Evolutionary conservation across 2,329 filamentous ascomycete species (phyloP), one percentile per base, ranked within the genome.

Genomic region (Sclerotiophoma versabilis): DNA sequence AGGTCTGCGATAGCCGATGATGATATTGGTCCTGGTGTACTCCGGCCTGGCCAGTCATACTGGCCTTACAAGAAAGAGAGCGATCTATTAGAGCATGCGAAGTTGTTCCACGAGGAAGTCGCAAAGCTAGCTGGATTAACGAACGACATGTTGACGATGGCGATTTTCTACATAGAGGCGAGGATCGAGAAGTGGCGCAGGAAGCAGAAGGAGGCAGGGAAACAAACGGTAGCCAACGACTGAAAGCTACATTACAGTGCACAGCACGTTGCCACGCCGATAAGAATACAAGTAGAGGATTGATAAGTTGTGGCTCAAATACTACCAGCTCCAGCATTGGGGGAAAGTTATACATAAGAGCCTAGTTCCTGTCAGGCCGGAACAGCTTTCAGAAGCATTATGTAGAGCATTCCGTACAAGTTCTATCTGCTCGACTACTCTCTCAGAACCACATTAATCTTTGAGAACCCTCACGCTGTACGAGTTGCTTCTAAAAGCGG

Each of bases 31-130:
- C 57, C 39, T 56, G 44, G 68, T 7, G 39, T 58, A 3, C 20
- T 71, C 62, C 56, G 82, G 26, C 80, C 81, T 2, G 84, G 84
- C 15, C 77, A 76, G 43, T 69, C 68, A 32, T 87, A 87, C 62
- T 72, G 69, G 30, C 72, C 77, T 7, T 85, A 82, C 68, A 78
- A 77, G 45, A 74, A 70, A 26, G 76, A 76, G 50, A 72, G 77
- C 2, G 80, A 84, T 23, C 67, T 87, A 23, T 73, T 78, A 14
- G 73, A 76, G 5, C 63, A 64, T 12, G 80, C 78, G 15, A 79
- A 70, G 46, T 51, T 66, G 0, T 83, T 87, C 52, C 83, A 84
- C 61, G 75, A 82, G 53, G 73, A 78, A 41, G 81, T 78, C 10
- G 83, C 83, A 9, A 76, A 75, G 54, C 65, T 82, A 14, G 78